Evolutionary conservation across 345 rosid species (phyloP), one percentile per base, ranked within the genome.

Genomic region (Microthlaspi erraticum): DNA sequence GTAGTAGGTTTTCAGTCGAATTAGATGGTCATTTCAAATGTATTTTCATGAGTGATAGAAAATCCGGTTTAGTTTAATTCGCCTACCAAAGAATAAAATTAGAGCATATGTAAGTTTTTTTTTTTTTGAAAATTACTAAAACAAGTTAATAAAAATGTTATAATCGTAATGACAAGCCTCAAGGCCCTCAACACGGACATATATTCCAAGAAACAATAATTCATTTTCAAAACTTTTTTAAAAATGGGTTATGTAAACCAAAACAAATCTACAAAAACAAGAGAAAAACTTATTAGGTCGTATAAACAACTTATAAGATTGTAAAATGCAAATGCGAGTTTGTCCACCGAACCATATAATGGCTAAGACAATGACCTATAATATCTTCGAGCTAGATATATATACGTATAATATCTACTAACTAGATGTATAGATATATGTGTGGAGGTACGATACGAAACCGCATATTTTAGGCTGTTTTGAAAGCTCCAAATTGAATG

Each of bases 401-500:
- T 23, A 4, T 23, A 23, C 26, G 3, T 23, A 23, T 23, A 23
- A 23, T 23, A 23, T 23, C 26, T 23, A 4, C 16, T 51, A 50
- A 20, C 49, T 29, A 20, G 14, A n/a, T 41, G n/a, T n/a, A n/a
- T 20, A 20, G 2, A 50, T 26, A 26, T 48, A n/a, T 38, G 8
- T 69, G 46, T 59, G 32, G 74, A 49, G n/a, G 5, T 7, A 12
- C 20, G 60, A 71, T 39, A 32, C 61, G 45, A 71, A 71, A 51
- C 68, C 61, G 68, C 54, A 18, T 51, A 62, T 62, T 52, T 53
- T 10, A 52, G 63, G 56, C 19, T 55, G 34, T 64, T 54, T 16
- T 55, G 58, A 54, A 72, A 55, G 41, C 70, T 58, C 60, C 37
- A 56, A 29, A 59, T 37, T 48, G 59, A 36, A 54, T 48, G 66